Conservation (phyloP, 495 filamentous ascomycete genomes). For the Trichoderma gamsii region DNA sequence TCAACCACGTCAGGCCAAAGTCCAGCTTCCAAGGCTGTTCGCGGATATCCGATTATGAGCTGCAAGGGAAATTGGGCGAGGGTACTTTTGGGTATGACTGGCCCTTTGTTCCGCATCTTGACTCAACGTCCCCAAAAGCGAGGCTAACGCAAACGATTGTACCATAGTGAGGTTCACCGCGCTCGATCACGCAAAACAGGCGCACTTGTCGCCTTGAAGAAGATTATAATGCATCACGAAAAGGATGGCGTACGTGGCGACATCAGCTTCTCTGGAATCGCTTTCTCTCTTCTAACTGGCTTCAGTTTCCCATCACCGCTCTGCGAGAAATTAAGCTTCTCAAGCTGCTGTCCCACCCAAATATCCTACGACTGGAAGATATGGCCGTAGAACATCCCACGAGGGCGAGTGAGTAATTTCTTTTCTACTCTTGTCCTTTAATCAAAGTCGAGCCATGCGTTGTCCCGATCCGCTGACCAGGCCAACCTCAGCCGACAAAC, state of each 20-base stretch:
- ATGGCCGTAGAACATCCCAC: conserved; percentile 83
- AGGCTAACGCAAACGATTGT: conserved; percentile 17
- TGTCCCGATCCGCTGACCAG: conserved; percentile 14
- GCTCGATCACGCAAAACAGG: conserved; percentile 70
- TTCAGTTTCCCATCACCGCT: conserved; percentile 67
- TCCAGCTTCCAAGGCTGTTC: conserved; percentile 76
- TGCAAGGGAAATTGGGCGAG: conserved; percentile 88
- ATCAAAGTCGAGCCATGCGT: too few species aligned
- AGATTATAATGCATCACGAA: conserved; percentile 84
- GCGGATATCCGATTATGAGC: conserved; percentile 78
- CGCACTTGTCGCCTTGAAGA: conserved; percentile 80
- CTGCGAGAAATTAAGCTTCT: conserved; percentile 90
- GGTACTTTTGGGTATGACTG: conserved; percentile 80
- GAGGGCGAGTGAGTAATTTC: conserved; percentile 49
- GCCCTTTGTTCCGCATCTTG: background rate
- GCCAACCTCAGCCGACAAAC: conserved; percentile 54
- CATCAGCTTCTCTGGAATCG: background rate
- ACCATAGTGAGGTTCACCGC: conserved; percentile 77
- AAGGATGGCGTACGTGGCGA: conserved; percentile 62
- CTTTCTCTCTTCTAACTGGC: conserved; percentile 14
- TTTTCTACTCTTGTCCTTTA: background rate
- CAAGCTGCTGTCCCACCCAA: conserved; percentile 85
- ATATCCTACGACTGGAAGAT: conserved; percentile 82
- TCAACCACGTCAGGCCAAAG: conserved; percentile 38
- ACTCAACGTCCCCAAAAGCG: background rate